phyloP scores from a whole-genome alignment of 345 rosid species.

The Eucalyptus erythrocorys region DNA sequence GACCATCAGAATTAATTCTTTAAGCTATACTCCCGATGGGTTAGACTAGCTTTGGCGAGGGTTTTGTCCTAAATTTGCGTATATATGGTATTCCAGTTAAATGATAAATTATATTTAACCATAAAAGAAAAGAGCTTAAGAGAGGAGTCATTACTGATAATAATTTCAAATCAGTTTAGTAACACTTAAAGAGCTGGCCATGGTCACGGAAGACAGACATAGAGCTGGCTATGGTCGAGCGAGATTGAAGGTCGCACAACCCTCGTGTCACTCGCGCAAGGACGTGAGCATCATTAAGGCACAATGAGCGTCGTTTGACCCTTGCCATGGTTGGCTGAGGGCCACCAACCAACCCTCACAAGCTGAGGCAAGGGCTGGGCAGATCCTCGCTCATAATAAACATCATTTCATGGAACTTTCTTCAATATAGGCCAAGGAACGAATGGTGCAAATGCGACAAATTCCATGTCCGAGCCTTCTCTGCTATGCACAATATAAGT shows the following conservation, averaged over 20 bases:
- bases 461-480: not conserved
- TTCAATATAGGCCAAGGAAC: not conserved
- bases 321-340: not conserved
- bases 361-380: not conserved
- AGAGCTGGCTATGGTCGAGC: not conserved
- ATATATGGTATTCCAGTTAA: not conserved
- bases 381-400: not conserved
- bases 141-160: not conserved
- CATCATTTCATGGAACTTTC: not conserved
- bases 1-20: not conserved
- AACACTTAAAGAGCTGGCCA: not conserved
- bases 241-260: not conserved
- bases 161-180: not conserved
- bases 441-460: not conserved
- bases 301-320: not conserved
- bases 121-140: not conserved
- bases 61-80: not conserved
- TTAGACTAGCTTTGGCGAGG: not conserved
- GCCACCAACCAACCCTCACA: not conserved
- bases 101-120: not conserved
- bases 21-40: not conserved
- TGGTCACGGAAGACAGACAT: not conserved
- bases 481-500: not conserved
- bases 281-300: not conserved
- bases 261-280: not conserved